Base-by-base conservation (phyloP, 2,329 filamentous ascomycete species). In the Beauveria medogensis region DNA sequence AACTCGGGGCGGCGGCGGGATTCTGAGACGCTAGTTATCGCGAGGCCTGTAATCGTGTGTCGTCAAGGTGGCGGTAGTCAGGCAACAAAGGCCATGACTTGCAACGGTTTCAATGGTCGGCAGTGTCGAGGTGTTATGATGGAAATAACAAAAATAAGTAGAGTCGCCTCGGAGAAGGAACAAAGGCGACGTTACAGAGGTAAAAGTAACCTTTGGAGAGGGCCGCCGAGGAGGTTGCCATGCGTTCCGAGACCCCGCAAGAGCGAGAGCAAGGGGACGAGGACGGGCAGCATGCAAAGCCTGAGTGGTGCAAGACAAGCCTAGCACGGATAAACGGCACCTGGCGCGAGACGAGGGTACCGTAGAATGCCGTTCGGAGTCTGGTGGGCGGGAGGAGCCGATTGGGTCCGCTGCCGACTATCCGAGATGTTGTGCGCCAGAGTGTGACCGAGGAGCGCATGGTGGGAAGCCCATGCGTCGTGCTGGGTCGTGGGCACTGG, bases 351-450 rank as follows among this genome's bases (percentile, higher is more conserved):
- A 48, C 24, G 53, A 48, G 53, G 26, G 47, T 12, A 51, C 46
- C 37, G 44, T 46, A 44, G 59, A 61, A 61, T 61, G 59, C 59
- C 54, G 59, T 61, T 51, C 59, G 50, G 43, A 60, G 52, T 24
- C 18, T 55, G 43, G 34, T 61, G 28, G 53, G 59, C 59, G 59
- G 59, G 59, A 61, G 59, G 59, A 61, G 54, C 59, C 59, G 59
- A 61, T 61, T 61, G 59, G 59, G 54, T 55, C 52, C 40, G 24
- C 53, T 61, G 59, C 59, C 59, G 59, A 61, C 59, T 61, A 61
- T 61, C 59, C 59, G 59, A 61, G 59, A 57, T 61, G 53, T 20
- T 46, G 34, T 60, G 51, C 51, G 52, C 59, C 51, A 55, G 59
- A 58, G 34, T 47, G 54, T 47, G 43, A 28, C 55, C 46, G 54